A percentile compares a stretch with the other conserved stretches of the same genome.
phyloP scores from a whole-genome alignment of 202 grass and related monocot genomes.

The Musa balbisiana region DNA sequence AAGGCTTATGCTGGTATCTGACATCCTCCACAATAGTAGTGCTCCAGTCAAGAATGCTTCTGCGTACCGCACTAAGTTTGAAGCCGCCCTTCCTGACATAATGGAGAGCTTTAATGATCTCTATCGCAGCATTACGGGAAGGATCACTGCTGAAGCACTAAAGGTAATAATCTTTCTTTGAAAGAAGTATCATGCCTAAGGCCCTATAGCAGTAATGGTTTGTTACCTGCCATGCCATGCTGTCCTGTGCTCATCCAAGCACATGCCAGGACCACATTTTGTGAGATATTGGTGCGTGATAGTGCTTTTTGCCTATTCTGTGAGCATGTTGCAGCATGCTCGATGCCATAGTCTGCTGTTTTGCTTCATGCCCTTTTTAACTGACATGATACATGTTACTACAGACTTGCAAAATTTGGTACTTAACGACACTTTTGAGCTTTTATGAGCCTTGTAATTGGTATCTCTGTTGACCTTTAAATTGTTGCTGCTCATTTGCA shows the following conservation, averaged over 20 bases:
- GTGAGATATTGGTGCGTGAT: neutral
- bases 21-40: constrained; percentile 97
- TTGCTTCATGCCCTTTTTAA: neutral
- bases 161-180: constrained; percentile 48
- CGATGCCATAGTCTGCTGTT: neutral
- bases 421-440: neutral
- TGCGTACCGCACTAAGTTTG: constrained; percentile 90
- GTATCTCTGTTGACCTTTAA: neutral
- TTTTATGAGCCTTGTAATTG: neutral
- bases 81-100: constrained; percentile 71
- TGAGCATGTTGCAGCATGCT: too few relatives aligned
- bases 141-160: constrained; percentile 96
- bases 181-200: constrained; percentile 15
- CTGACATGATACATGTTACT: neutral
- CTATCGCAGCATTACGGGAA: constrained; percentile 79
- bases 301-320: neutral
- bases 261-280: neutral
- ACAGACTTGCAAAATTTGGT: neutral
- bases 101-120: constrained; percentile 97
- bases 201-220: neutral
- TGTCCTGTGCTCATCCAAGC: neutral
- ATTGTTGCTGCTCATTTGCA: constrained; percentile 16
- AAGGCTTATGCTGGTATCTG: constrained; percentile 91
- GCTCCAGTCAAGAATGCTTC: constrained; percentile 96
- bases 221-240: neutral